These are phyloP conservation scores for Cladosporium sp. DNA, from an alignment of 2,329 filamentous ascomycete species.

Conservation along the genomic window DNA sequence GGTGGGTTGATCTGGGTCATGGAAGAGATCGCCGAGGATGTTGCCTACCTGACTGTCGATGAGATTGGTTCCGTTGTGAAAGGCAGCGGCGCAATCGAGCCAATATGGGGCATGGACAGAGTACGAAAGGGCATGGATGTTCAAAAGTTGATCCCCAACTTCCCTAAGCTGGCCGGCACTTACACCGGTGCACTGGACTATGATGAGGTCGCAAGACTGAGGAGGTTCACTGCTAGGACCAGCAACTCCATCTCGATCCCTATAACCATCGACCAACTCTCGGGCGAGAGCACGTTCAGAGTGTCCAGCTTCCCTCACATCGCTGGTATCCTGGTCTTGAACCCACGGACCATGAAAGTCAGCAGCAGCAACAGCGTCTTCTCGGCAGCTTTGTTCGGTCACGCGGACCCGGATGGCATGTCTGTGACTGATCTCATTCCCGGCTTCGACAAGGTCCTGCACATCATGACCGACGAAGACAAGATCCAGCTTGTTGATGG, in stretches of 20 bases:
- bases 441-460: slow-evolving; percentile 80
- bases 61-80: slow-evolving; percentile 73
- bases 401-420: slow-evolving; percentile 79
- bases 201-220: slow-evolving; percentile 68
- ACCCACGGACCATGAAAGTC: slow-evolving; percentile 74
- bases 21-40: slow-evolving; percentile 95
- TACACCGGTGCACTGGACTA: slow-evolving; percentile 76
- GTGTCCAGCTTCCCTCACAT: slow-evolving; percentile 97
- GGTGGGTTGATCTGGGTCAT: slow-evolving; percentile 95
- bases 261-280: slow-evolving; percentile 74
- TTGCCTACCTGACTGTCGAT: slow-evolving; percentile 74
- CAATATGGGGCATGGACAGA: slow-evolving; percentile 80
- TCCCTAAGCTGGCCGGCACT: slow-evolving; percentile 75
- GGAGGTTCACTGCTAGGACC: slow-evolving; percentile 84
- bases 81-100: slow-evolving; percentile 72
- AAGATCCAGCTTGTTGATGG: slow-evolving; percentile 81
- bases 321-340: slow-evolving; percentile 90
- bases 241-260: slow-evolving; percentile 79
- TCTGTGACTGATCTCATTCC: slow-evolving; percentile 80
- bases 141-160: slow-evolving; percentile 74
- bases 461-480: slow-evolving; percentile 83
- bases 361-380: slow-evolving; percentile 95
- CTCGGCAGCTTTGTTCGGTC: slow-evolving; percentile 86
- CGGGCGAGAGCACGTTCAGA: slow-evolving; percentile 70
- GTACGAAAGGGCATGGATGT: slow-evolving; percentile 71